Evolutionary conservation across 345 rosid species (phyloP).

Genomic region (Euphorbia peplus): DNA sequence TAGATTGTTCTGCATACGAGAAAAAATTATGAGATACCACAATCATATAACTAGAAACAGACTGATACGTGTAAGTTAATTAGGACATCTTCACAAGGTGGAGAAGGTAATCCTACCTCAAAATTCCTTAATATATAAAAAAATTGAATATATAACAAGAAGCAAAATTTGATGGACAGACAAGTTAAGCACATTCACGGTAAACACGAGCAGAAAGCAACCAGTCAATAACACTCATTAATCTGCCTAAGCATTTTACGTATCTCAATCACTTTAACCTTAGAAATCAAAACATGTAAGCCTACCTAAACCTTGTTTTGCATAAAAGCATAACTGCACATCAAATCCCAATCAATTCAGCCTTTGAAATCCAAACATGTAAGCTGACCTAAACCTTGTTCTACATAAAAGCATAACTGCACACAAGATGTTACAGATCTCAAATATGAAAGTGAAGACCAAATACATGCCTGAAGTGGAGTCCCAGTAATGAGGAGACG

Average conservation of each 20-base stretch:
- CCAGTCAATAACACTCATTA: slow-evolving; percentile 3
- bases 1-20: slow-evolving; percentile 78
- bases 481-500: slow-evolving; percentile 96
- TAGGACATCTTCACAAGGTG: too few species aligned
- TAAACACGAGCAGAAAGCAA: background rate
- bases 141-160: background rate
- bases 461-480: slow-evolving; percentile 83
- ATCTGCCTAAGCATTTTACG: background rate
- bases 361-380: background rate
- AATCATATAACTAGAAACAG: background rate
- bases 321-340: background rate
- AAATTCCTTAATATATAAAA: too few species aligned
- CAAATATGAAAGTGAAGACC: background rate
- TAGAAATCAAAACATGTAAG: background rate
- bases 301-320: background rate
- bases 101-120: too few species aligned
- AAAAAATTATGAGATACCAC: slow-evolving; percentile 12
- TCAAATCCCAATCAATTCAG: background rate
- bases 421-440: background rate
- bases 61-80: too few species aligned
- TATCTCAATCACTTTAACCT: background rate
- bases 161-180: background rate
- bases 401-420: background rate
- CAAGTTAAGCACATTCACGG: background rate
- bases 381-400: background rate